Percentiles rank a stretch among this genome's conserved stretches.
phyloP scores from a whole-genome alignment of 768 basidiomycete species.

The Leucocoprinus birnbaumii region DNA sequence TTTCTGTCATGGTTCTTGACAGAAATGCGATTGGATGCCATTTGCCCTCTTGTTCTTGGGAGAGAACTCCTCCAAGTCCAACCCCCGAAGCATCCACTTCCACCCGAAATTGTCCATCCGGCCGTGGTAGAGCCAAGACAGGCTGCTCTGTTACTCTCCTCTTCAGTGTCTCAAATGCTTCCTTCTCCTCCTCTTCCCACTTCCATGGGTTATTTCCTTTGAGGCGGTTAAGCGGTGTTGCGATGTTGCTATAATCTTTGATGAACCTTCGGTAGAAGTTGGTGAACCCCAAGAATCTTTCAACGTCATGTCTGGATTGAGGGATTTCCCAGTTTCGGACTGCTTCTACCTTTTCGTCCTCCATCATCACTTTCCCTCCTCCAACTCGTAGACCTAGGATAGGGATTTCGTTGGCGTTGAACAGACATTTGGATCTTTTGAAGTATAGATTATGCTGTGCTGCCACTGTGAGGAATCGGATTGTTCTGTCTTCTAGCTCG shows the following conservation, averaged over 20 bases:
- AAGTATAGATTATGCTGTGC: slow-evolving; percentile 17
- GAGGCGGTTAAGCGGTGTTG: not conserved
- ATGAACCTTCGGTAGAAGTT: slow-evolving; percentile 12
- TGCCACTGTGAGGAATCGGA: not conserved
- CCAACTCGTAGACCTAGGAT: slow-evolving; percentile 26
- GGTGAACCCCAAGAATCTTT: slow-evolving; percentile 10
- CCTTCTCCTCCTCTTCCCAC: not conserved
- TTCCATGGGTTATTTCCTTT: not conserved
- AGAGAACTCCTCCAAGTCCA: slow-evolving; percentile 1
- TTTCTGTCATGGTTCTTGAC: not conserved
- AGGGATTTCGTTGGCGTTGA: slow-evolving; percentile 14
- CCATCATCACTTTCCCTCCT: slow-evolving; percentile 23
- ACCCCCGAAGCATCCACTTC: slow-evolving; percentile 2
- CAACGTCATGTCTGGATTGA: not conserved
- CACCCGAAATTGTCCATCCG: not conserved
- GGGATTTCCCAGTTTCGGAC: slow-evolving; percentile 1
- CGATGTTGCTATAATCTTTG: not conserved
- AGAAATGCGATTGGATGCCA: not conserved
- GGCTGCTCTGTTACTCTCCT: not conserved
- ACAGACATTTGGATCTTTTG: slow-evolving; percentile 22
- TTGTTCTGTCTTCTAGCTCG: slow-evolving; percentile 12
- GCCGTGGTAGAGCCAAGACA: not conserved
- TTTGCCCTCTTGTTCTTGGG: not conserved
- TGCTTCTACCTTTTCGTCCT: slow-evolving; percentile 24
- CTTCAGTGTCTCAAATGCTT: not conserved